Evolutionary conservation across 768 basidiomycete species (phyloP).

Genomic region (Tricholoma furcatifolium): DNA sequence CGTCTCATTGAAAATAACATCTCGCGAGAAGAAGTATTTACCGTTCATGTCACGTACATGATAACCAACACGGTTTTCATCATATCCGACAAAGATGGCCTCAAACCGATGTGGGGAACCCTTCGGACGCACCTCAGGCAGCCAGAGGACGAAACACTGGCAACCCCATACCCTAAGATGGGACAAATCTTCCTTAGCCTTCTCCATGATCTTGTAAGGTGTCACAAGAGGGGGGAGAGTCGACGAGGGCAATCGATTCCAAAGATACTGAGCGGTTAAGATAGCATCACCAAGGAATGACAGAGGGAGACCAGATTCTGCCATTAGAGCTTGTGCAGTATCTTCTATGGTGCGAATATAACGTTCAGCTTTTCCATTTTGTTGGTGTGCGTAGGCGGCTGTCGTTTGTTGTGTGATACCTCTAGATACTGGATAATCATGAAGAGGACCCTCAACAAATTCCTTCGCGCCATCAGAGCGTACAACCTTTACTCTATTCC

Average conservation of each 20-base stretch:
- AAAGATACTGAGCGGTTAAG: too few species aligned
- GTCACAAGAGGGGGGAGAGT: conserved; percentile 19
- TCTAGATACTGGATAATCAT: background rate
- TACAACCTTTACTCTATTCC: conserved; percentile 7
- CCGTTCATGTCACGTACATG: too few species aligned
- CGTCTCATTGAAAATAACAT: background rate
- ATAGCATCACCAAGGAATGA: conserved; percentile 24
- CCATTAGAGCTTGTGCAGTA: too few species aligned
- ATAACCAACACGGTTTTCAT: too few species aligned
- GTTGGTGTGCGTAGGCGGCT: too few species aligned
- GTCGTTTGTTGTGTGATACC: conserved; percentile 24
- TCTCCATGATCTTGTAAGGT: conserved; percentile 17
- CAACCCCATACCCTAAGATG: too few species aligned
- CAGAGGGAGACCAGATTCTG: conserved; percentile 19
- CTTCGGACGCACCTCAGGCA: conserved; percentile 17
- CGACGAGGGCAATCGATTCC: conserved; percentile 22
- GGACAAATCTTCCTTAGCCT: conserved; percentile 25
- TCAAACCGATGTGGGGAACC: too few species aligned
- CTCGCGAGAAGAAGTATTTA: background rate
- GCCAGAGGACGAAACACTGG: conserved; percentile 19
- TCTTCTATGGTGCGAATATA: too few species aligned
- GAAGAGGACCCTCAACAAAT: background rate
- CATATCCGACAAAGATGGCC: too few species aligned
- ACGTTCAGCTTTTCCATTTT: too few species aligned
- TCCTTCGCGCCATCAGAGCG: too few species aligned